Conservation (phyloP, 768 basidiomycete species). For the Termitomyces sp. region DNA sequence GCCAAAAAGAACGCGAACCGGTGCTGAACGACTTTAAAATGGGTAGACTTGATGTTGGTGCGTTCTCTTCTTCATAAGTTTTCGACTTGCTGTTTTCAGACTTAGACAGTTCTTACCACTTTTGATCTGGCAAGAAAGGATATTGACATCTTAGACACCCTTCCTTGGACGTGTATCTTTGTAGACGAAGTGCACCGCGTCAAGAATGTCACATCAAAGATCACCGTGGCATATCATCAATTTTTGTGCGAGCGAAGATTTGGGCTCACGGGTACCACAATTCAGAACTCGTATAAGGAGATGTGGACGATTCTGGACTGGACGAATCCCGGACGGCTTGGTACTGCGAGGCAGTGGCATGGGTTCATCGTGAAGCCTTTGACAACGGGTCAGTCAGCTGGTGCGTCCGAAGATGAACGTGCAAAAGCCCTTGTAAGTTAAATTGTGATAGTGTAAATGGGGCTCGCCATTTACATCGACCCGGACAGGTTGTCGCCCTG, state of each 20-base stretch:
- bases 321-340: slow-evolving; percentile 79
- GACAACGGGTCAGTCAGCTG: slow-evolving; percentile 58
- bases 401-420: slow-evolving; percentile 57
- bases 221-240: slow-evolving; percentile 62
- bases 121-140: slow-evolving; percentile 71
- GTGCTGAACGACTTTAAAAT: slow-evolving; percentile 69
- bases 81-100: not conserved
- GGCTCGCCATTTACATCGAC: not conserved
- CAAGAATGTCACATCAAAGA: slow-evolving; percentile 70
- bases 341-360: slow-evolving; percentile 72
- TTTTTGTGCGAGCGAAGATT: slow-evolving; percentile 68
- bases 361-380: slow-evolving; percentile 64
- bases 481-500: slow-evolving; percentile 47
- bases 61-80: slow-evolving; percentile 19
- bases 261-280: slow-evolving; percentile 77
- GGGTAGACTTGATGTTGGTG: slow-evolving; percentile 82
- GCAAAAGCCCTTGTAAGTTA: slow-evolving; percentile 43
- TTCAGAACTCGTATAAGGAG: slow-evolving; percentile 86
- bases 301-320: slow-evolving; percentile 91
- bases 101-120: slow-evolving; percentile 64
- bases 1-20: slow-evolving; percentile 41
- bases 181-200: slow-evolving; percentile 90
- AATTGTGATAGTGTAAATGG: not conserved
- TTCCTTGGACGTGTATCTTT: slow-evolving; percentile 68
- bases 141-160: slow-evolving; percentile 60